Conservation (phyloP, 2,329 filamentous ascomycete species). For the Penicillium aurantiogriseum region DNA sequence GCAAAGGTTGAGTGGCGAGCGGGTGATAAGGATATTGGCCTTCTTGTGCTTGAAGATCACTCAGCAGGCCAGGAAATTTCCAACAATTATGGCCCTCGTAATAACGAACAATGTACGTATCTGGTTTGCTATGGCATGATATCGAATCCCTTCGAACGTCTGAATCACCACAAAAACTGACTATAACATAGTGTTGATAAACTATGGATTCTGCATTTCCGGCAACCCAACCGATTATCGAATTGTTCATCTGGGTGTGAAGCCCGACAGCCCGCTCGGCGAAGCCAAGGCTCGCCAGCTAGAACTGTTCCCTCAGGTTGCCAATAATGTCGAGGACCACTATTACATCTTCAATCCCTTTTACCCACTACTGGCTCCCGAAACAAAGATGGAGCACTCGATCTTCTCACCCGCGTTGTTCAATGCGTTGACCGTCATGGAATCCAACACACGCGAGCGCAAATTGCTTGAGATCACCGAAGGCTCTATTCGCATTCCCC, state of each 20-base stretch:
- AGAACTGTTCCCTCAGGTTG: slow-evolving; percentile 34
- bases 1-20: slow-evolving; percentile 60
- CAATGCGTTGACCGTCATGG: slow-evolving; percentile 42
- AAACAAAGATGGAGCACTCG: slow-evolving; percentile 38
- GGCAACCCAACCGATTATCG: slow-evolving; percentile 47
- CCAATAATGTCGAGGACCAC: slow-evolving; percentile 33
- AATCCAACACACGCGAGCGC: slow-evolving; percentile 43
- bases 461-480: slow-evolving; percentile 36
- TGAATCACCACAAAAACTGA: slow-evolving; percentile 6
- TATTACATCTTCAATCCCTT: slow-evolving; percentile 48
- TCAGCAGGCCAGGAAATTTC: slow-evolving; percentile 54
- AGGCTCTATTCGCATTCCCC: slow-evolving; percentile 30
- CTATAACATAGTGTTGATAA: slow-evolving; percentile 40
- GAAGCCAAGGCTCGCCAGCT: slow-evolving; percentile 36
- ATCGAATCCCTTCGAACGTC: too few relatives aligned
- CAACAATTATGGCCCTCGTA: slow-evolving; percentile 75
- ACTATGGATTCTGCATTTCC: slow-evolving; percentile 47
- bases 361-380: slow-evolving; percentile 40
- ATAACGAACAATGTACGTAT: slow-evolving; percentile 62
- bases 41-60: slow-evolving; percentile 44
- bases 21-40: slow-evolving; percentile 37
- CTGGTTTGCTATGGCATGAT: not conserved
- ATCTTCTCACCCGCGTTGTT: slow-evolving; percentile 46
- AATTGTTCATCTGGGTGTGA: slow-evolving; percentile 41
- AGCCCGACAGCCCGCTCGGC: slow-evolving; percentile 40